Conservation (phyloP, 768 basidiomycete species). For the Exidia glandulosa region DNA sequence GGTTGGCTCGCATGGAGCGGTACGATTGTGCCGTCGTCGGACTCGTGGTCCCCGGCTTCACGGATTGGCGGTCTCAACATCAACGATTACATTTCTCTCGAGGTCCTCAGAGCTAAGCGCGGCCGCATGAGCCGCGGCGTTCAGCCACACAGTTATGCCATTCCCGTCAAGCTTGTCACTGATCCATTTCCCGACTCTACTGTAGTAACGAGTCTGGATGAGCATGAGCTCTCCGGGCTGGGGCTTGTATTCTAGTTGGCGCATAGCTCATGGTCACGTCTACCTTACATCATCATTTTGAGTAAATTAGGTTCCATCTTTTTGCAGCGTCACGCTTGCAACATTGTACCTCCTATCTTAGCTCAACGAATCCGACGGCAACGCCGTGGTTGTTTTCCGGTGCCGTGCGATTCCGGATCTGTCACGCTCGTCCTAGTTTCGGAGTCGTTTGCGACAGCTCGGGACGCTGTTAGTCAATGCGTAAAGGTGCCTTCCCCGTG, state of each 20-base stretch:
- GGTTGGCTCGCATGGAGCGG: neutral
- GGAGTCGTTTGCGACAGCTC: too few relatives aligned
- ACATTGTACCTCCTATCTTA: too few relatives aligned
- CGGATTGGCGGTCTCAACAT: neutral
- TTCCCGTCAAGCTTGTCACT: neutral
- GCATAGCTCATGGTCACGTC: neutral
- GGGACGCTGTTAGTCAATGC: too few relatives aligned
- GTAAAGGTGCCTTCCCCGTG: too few relatives aligned
- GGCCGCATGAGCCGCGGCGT: neutral
- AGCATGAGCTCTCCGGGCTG: neutral
- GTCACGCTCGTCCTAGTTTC: too few relatives aligned
- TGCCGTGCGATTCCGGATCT: too few relatives aligned
- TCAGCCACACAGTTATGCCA: neutral
- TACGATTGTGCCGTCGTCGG: neutral
- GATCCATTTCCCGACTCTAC: constrained; percentile 9
- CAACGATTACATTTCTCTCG: neutral
- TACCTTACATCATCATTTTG: neutral
- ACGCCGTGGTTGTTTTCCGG: too few relatives aligned
- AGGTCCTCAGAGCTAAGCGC: neutral
- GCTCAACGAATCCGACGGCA: too few relatives aligned
- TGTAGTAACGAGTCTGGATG: neutral
- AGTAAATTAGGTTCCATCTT: neutral
- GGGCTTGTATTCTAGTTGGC: neutral
- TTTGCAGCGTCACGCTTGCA: too few relatives aligned
- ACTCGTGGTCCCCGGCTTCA: neutral